Conservation (phyloP, 129 eudicot genomes). For the Lonicera japonica region DNA sequence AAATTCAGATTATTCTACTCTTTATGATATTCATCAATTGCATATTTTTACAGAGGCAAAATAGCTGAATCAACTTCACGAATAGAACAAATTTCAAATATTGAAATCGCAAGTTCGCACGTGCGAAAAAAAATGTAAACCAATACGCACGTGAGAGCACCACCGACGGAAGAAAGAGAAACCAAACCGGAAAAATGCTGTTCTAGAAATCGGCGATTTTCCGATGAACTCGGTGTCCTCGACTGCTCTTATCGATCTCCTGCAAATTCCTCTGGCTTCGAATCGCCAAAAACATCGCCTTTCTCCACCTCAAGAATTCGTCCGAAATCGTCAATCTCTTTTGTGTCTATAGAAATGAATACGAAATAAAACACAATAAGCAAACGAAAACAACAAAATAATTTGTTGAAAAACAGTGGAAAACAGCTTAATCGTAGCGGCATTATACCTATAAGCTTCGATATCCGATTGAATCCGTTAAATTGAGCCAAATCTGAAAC, state of each 20-base stretch:
- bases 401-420: no score
- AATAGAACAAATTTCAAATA: background rate
- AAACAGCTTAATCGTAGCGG: no score
- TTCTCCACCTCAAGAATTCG: slow-evolving; percentile 17
- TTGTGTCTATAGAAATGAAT: slow-evolving; percentile 12
- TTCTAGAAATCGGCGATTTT: slow-evolving; percentile 37
- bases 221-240: slow-evolving; percentile 22
- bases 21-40: no score
- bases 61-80: background rate
- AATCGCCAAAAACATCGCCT: slow-evolving; percentile 27
- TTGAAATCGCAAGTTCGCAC: background rate
- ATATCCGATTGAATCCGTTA: slow-evolving; percentile 23
- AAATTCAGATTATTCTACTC: no score
- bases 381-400: background rate
- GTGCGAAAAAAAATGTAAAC: background rate
- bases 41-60: slow-evolving; percentile 2
- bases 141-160: background rate
- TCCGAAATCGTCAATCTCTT: slow-evolving; percentile 19
- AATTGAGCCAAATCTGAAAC: background rate
- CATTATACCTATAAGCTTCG: slow-evolving; percentile 25
- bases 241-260: slow-evolving; percentile 10
- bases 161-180: background rate
- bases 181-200: background rate
- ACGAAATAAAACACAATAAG: background rate
- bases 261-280: slow-evolving; percentile 40